Evolutionary conservation across 345 rosid genomes (phyloP), one percentile per base, ranked within the genome.

Genomic region (Kandelia obovata): DNA sequence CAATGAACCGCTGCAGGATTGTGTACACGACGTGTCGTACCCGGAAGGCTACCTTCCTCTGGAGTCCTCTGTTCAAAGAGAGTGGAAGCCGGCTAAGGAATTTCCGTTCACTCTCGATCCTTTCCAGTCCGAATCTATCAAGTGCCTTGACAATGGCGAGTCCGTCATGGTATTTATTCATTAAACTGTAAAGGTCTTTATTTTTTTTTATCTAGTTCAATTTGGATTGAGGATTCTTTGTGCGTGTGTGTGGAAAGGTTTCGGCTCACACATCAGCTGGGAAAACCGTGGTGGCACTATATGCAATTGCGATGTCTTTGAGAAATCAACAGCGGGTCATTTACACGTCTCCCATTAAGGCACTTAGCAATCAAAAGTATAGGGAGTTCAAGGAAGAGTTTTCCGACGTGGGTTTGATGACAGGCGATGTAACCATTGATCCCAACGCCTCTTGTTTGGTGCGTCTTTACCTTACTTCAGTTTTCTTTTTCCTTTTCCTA

Each of bases 191-290:
- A 13, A 43, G 49, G 4, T 43, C 11, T 43, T 43, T 43, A 4
- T 13, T 43, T 0, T 11, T 43, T 43, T 2, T 39, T 34, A 1
- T 9, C 8, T 4, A 13, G 49, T 43, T 43, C 17, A 13, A 43
- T 43, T 43, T 1, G 49, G 49, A 43, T 11, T 43, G 16, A 43
- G 49, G 49, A 0, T 43, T 2, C 2, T 43, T 2, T 13, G 4
- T 43, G 15, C 13, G 15, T 13, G 49, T 43, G 15, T 43, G 58
- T 71, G 52, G 46, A 67, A 71, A 95, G 99, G 99, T 92, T 21
- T 95, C 99, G 26, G 99, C 99, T 35, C 99, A 95, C 83, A 95
- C 99, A 28, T 92, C 99, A 21, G 99, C 99, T 73, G 99, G 99
- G 19, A 95, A 95, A 86, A 95, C 99, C 31, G 99, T 88, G 5